These are phyloP conservation scores for Podila epicladia DNA, from an alignment of 192 early-diverging fungal genomes.

Conservation along the genomic window DNA sequence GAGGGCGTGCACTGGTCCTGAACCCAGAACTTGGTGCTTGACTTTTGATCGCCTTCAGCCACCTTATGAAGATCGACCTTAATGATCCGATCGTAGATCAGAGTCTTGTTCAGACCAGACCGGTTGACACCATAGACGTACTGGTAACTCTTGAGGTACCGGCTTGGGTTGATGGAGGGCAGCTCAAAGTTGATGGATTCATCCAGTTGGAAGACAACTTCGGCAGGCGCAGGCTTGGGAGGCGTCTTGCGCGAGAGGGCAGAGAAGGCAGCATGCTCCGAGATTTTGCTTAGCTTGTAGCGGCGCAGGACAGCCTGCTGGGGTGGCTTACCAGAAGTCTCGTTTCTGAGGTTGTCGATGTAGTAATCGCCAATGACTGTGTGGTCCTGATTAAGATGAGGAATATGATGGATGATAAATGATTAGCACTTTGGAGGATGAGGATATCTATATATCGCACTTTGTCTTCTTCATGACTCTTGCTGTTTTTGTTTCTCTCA, in stretches of 20 bases:
- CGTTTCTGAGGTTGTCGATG: slow-evolving; percentile 43
- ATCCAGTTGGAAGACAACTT: slow-evolving; percentile 33
- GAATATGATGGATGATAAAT: not conserved
- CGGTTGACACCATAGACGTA: slow-evolving; percentile 50
- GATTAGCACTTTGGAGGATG: not conserved
- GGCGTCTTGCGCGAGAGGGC: not conserved
- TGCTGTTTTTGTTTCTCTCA: slow-evolving; percentile 1
- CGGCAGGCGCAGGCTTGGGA: slow-evolving; percentile 22
- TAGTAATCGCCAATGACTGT: slow-evolving; percentile 50
- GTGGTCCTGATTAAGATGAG: slow-evolving; percentile 23
- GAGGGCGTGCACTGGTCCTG: slow-evolving; percentile 53
- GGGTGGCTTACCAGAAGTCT: slow-evolving; percentile 31
- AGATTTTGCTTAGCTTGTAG: slow-evolving; percentile 25
- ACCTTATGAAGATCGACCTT: slow-evolving; percentile 36
- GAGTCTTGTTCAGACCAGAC: slow-evolving; percentile 15
- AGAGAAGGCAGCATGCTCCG: slow-evolving; percentile 23
- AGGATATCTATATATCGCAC: not conserved
- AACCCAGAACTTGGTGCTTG: slow-evolving; percentile 39
- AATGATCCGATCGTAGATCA: slow-evolving; percentile 47
- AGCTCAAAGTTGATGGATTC: slow-evolving; percentile 43
- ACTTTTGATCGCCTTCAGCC: slow-evolving; percentile 23
- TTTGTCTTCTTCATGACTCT: too few relatives aligned
- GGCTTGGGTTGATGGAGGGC: slow-evolving; percentile 28
- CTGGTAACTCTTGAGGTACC: slow-evolving; percentile 29
- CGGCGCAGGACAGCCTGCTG: slow-evolving; percentile 36